Evolutionary conservation across 2,329 filamentous ascomycete genomes (phyloP).

Genomic region (Colletotrichum sp.): DNA sequence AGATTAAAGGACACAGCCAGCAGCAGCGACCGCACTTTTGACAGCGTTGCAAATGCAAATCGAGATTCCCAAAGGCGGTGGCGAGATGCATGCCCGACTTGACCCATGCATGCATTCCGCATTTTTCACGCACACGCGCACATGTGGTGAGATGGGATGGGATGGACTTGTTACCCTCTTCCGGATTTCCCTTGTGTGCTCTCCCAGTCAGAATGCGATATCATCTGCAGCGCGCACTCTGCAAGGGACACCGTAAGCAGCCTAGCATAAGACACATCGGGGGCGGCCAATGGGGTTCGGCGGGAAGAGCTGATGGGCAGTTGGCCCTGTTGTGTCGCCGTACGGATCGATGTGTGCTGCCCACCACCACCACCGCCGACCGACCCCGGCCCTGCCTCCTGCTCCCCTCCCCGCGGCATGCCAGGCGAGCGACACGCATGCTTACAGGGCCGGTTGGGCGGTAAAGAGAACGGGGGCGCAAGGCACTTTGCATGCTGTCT

Average conservation of each 20-base stretch:
- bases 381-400: neutral
- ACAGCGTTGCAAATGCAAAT: neutral
- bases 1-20: neutral
- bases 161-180: neutral
- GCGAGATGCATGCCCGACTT: neutral
- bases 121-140: neutral
- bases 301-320: neutral
- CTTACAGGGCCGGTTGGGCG: neutral
- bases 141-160: neutral
- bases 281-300: neutral
- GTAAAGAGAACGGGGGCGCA: neutral
- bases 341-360: neutral
- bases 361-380: neutral
- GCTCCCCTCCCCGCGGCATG: neutral
- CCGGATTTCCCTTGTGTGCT: neutral
- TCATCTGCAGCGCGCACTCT: constrained; percentile 17
- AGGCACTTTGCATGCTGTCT: neutral
- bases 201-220: neutral
- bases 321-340: neutral
- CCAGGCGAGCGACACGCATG: neutral
- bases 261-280: neutral
- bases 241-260: constrained; percentile 16
- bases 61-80: neutral
- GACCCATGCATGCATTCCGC: neutral
- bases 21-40: neutral